These are phyloP conservation scores for Parietichytrium sp. DNA, from an alignment of 108 stramenopile species.

Conservation along the genomic window DNA sequence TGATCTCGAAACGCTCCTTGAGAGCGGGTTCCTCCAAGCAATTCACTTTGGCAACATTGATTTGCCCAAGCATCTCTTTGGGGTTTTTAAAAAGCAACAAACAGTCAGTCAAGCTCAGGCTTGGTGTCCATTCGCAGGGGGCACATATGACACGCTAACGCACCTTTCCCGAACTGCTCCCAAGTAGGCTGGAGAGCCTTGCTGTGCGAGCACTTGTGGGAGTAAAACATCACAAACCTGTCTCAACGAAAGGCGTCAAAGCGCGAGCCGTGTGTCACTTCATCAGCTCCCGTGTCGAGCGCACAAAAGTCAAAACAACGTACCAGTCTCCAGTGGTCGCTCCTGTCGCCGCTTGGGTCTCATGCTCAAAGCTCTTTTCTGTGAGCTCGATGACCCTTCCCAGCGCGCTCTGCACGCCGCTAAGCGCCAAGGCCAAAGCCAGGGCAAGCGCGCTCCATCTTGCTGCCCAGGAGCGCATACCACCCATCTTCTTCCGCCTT, in stretches of 20 bases:
- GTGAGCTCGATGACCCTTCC: slow-evolving; percentile 27
- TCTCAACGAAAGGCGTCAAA: too few relatives aligned
- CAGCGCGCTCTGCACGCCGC: not conserved
- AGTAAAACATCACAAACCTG: not conserved
- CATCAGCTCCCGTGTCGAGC: too few relatives aligned
- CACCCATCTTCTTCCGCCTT: too few relatives aligned
- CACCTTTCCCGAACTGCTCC: not conserved
- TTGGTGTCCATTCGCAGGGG: too few relatives aligned
- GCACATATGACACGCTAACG: too few relatives aligned
- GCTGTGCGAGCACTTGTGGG: not conserved
- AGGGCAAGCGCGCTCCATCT: too few relatives aligned
- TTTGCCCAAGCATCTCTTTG: not conserved
- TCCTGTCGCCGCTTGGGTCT: slow-evolving; percentile 52
- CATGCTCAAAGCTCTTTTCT: slow-evolving; percentile 46
- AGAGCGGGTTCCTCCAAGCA: not conserved
- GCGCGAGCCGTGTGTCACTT: too few relatives aligned
- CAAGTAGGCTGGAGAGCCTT: not conserved
- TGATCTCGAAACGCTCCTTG: not conserved
- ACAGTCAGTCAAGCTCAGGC: too few relatives aligned
- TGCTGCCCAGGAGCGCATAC: too few relatives aligned
- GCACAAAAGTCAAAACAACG: too few relatives aligned
- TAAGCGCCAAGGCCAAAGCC: too few relatives aligned
- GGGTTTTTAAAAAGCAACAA: too few relatives aligned
- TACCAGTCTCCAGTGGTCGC: slow-evolving; percentile 51
- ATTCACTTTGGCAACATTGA: not conserved